Conservation (phyloP, 257 asterid species). For the Ilex aquifolium region DNA sequence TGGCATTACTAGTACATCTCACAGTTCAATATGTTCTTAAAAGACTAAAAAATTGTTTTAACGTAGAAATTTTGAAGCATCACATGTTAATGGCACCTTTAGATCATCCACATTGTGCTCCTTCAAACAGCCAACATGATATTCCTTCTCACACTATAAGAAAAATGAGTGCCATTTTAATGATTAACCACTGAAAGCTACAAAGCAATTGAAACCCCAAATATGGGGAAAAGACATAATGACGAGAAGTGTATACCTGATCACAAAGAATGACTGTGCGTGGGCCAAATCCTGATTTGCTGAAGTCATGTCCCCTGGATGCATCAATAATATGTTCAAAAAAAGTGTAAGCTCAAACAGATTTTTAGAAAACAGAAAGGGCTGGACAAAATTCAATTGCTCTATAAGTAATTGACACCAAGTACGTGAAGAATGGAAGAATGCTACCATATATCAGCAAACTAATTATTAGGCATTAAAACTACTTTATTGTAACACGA, state of each 20-base stretch:
- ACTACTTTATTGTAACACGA: no score
- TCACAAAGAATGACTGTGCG: slow-evolving; percentile 85
- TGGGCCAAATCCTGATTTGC: slow-evolving; percentile 47
- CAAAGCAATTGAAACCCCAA: slow-evolving; percentile 8
- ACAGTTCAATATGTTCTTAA: neutral
- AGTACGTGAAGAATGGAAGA: neutral
- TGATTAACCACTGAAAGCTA: slow-evolving; percentile 4
- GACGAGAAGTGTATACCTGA: slow-evolving; percentile 43
- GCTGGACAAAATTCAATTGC: neutral
- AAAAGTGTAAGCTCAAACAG: slow-evolving; percentile 2
- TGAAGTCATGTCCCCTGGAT: slow-evolving; percentile 67
- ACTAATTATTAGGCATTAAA: no score
- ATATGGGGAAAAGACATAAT: neutral
- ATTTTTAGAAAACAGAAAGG: neutral
- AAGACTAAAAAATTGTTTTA: neutral
- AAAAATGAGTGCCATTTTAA: slow-evolving; percentile 10
- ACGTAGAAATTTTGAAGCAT: neutral
- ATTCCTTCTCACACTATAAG: slow-evolving; percentile 85
- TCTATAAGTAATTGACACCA: neutral
- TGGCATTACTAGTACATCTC: no score
- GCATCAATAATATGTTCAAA: neutral
- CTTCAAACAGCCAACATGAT: slow-evolving; percentile 82
- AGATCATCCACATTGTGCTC: slow-evolving; percentile 63
- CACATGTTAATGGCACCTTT: slow-evolving; percentile 35
- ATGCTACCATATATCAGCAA: no score